Base-by-base conservation (phyloP, 2,329 filamentous ascomycete genomes). In the Cladosporium sp. region DNA sequence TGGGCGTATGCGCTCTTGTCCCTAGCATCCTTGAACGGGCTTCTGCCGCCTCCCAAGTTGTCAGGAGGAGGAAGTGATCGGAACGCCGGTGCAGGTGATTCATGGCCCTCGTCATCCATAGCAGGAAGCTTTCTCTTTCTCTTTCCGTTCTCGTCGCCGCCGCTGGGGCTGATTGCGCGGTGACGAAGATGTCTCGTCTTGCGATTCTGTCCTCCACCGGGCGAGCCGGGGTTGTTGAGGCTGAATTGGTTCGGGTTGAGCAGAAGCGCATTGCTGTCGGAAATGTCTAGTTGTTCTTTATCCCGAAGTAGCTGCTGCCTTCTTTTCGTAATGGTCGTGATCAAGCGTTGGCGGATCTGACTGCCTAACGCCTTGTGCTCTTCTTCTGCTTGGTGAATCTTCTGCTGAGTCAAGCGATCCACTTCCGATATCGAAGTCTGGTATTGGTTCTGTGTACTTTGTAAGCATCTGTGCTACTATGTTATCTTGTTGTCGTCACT, bases 171-270 rank as follows among this genome's bases (percentile, higher is more conserved):
- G 27, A 58, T 45, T 15, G 58, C 53, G 46, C 80, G 46, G 60
- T 83, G 78, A 50, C 82, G 72, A 2, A 80, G 79, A 56, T 83
- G 74, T 53, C 82, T 69, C 15, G 82, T 85, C 67, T 84, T 84
- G 53, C 82, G 75, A 56, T 80, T 79, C 58, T 79, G 76, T 18
- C 78, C 70, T 2, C 80, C 80, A 40, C 80, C 80, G 18, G 82
- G 82, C 51, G 78, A 83, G 36, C 75, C 74, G n/a, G 79, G 80
- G 53, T 83, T 79, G 57, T 78, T 80, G 54, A 84, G 80, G 63
- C 78, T 81, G 68, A 83, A 84, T 57, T 85, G 82, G 54, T 78
- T 83, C 12, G 82, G 81, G 54, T 85, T 79, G 6, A 84, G 73
- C 9, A 84, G 76, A 46, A 83, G 73, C 6, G 82, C 79, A 60